Percentiles rank a stretch among this genome's conserved stretches.
phyloP scores from a whole-genome alignment of 2,329 filamentous ascomycete genomes.

The Colletotrichum navitas region DNA sequence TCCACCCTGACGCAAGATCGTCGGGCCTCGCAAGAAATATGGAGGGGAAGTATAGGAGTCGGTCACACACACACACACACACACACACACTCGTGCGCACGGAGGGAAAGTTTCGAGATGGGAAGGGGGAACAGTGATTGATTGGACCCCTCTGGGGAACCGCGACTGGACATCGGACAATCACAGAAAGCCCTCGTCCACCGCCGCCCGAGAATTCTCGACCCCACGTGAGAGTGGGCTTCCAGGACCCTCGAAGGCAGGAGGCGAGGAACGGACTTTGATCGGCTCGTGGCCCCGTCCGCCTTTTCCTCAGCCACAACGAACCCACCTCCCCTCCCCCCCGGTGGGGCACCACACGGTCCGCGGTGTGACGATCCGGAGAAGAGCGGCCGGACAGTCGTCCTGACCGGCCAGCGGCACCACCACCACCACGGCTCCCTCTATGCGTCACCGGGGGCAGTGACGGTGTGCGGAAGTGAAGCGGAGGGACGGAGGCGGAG shows the following conservation, averaged over 20 bases:
- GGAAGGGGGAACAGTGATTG: not conserved
- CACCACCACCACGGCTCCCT: not conserved
- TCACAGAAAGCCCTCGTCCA: not conserved
- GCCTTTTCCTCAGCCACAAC: too few species aligned
- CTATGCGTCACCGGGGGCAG: not conserved
- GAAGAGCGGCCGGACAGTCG: not conserved
- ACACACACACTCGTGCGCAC: too few species aligned
- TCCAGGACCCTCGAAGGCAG: too few species aligned
- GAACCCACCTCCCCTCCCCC: too few species aligned
- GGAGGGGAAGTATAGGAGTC: not conserved
- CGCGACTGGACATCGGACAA: not conserved
- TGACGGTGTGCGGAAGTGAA: not conserved
- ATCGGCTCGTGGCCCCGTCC: too few species aligned
- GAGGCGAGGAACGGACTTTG: too few species aligned
- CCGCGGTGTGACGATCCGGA: not conserved
- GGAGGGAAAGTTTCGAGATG: not conserved
- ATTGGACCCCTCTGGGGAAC: not conserved
- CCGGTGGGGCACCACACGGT: too few species aligned
- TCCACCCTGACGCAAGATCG: conserved; percentile 34
- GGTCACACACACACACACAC: not conserved
- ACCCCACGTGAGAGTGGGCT: too few species aligned
- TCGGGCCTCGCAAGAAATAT: not conserved
- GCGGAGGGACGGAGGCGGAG: not conserved
- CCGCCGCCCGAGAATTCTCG: too few species aligned
- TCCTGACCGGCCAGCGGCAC: not conserved